Conservation (phyloP, 495 filamentous ascomycete genomes). For the Neurospora intermedia region DNA sequence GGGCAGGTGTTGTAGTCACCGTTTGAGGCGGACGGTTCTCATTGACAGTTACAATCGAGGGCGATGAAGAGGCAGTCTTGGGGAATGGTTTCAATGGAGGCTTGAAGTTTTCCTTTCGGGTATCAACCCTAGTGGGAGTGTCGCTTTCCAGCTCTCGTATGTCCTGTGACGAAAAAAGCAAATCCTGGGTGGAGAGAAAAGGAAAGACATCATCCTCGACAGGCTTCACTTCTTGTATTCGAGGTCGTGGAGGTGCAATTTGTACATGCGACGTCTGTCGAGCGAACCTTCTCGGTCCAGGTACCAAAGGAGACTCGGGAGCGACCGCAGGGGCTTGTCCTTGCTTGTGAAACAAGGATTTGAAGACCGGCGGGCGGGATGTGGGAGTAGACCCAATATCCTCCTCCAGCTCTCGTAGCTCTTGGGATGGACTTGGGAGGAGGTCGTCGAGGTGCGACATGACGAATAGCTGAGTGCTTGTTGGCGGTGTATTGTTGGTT, state of each 20-base stretch:
- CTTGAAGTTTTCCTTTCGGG: neutral
- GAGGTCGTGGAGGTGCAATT: neutral
- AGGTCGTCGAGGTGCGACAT: constrained; percentile 32
- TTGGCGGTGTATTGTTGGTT: neutral
- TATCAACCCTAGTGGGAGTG: constrained; percentile 6
- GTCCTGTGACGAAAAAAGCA: constrained; percentile 36
- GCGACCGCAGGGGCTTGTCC: neutral
- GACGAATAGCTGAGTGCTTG: constrained; percentile 1
- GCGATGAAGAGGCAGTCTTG: neutral
- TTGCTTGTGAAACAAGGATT: neutral
- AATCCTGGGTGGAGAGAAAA: constrained; percentile 36
- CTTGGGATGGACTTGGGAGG: constrained; percentile 38
- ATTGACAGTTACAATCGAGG: neutral
- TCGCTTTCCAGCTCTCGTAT: constrained; percentile 29
- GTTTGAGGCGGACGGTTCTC: neutral
- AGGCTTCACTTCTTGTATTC: neutral
- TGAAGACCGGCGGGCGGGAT: neutral
- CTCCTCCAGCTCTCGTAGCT: constrained; percentile 31
- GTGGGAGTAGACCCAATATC: neutral
- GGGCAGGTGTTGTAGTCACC: neutral
- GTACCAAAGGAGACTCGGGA: neutral
- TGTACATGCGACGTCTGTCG: neutral
- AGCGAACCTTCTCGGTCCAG: neutral
- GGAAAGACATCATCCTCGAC: constrained; percentile 12
- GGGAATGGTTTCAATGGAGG: neutral